Evolutionary conservation across 768 basidiomycete genomes (phyloP).

Genomic region (Cystobasidium ongulense): DNA sequence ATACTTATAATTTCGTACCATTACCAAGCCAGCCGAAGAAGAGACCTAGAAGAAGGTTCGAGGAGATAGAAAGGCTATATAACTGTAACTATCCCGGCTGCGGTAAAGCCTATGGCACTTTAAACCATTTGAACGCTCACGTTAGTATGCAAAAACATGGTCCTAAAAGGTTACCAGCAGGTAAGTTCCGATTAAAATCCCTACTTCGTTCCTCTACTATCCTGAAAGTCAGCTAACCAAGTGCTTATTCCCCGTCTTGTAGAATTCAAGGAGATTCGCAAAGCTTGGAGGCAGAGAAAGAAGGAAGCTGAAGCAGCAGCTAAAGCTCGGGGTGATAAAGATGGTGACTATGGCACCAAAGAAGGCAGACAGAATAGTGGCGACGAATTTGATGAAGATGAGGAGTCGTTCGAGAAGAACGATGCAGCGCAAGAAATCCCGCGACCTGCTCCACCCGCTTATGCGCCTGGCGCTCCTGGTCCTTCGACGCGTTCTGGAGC

Average conservation of each 20-base stretch:
- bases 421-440: neutral
- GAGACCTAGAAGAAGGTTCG: slow-evolving; percentile 49
- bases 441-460: neutral
- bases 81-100: slow-evolving; percentile 60
- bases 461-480: neutral
- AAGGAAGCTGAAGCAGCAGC: slow-evolving; percentile 49
- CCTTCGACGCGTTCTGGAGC: neutral
- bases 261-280: slow-evolving; percentile 98
- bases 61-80: slow-evolving; percentile 92
- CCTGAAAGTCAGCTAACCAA: neutral
- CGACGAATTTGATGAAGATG: slow-evolving; percentile 10
- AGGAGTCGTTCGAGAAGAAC: neutral
- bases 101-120: slow-evolving; percentile 42
- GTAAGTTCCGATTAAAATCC: slow-evolving; percentile 51
- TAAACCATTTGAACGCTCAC: slow-evolving; percentile 96
- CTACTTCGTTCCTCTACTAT: neutral
- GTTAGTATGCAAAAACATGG: slow-evolving; percentile 99
- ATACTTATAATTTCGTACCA: slow-evolving; percentile 9
- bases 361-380: neutral
- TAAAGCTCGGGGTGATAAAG: neutral
- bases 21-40: slow-evolving; percentile 42
- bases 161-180: slow-evolving; percentile 73
- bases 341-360: neutral
- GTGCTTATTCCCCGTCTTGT: slow-evolving; percentile 28
- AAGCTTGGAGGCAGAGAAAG: slow-evolving; percentile 89